phyloP scores from a whole-genome alignment of 2,329 filamentous ascomycete species.

The Nigrograna mackinnonii region DNA sequence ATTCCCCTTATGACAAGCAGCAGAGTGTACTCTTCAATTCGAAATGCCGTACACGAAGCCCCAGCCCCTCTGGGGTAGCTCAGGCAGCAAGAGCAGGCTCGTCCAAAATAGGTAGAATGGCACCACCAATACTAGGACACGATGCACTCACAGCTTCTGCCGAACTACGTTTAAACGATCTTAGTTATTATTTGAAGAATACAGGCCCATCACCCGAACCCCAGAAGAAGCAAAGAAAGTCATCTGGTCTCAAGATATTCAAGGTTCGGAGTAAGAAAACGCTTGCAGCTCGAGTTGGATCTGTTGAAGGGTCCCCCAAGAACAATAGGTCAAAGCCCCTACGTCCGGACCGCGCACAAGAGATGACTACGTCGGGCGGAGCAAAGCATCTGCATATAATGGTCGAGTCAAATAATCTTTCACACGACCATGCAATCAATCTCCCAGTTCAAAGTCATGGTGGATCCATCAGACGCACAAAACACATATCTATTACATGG shows the following conservation, averaged over 20 bases:
- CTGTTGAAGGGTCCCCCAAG: slow-evolving; percentile 21
- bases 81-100: slow-evolving; percentile 18
- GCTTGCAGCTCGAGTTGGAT: slow-evolving; percentile 22
- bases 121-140: slow-evolving; percentile 36
- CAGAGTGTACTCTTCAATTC: slow-evolving; percentile 11
- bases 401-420: slow-evolving; percentile 19
- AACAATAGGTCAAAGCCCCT: neutral
- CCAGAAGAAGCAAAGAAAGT: slow-evolving; percentile 15
- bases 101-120: slow-evolving; percentile 25
- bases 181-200: slow-evolving; percentile 32
- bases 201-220: slow-evolving; percentile 27
- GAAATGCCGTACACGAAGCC: slow-evolving; percentile 15
- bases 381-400: slow-evolving; percentile 34
- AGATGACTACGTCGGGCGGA: slow-evolving; percentile 30
- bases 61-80: slow-evolving; percentile 2
- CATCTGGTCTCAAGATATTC: slow-evolving; percentile 23
- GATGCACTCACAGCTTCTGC: slow-evolving; percentile 30
- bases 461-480: slow-evolving; percentile 11
- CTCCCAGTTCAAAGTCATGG: slow-evolving; percentile 6
- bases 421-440: slow-evolving; percentile 10
- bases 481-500: slow-evolving; percentile 21
- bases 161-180: slow-evolving; percentile 25
- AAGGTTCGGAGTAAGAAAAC: slow-evolving; percentile 26
- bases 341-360: slow-evolving; percentile 19
- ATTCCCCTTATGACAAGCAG: slow-evolving; percentile 24